These are phyloP conservation scores for Aspergillus sclerotioniger DNA, from an alignment of 495 filamentous ascomycete genomes.

Conservation along the genomic window DNA sequence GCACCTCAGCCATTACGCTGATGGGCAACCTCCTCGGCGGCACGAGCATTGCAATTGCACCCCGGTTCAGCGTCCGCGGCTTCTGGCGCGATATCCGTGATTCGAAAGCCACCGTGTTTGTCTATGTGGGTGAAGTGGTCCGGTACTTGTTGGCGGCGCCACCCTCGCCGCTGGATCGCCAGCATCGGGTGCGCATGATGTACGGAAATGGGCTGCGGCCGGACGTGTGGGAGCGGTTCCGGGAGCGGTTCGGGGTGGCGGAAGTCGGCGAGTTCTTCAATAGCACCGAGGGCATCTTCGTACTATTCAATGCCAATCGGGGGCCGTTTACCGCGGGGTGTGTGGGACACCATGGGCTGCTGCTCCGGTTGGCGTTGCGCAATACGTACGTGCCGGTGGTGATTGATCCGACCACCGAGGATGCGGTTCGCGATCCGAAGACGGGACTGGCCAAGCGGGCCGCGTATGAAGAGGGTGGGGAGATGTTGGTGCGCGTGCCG, in stretches of 20 bases:
- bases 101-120: constrained; percentile 64
- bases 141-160: constrained; percentile 72
- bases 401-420: constrained; percentile 64
- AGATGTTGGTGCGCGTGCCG: constrained; percentile 69
- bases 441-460: constrained; percentile 65
- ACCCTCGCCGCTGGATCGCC: constrained; percentile 58
- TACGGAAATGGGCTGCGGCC: constrained; percentile 77
- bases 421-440: constrained; percentile 59
- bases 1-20: constrained; percentile 60
- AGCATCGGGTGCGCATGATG: constrained; percentile 65
- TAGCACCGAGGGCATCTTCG: constrained; percentile 62
- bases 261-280: constrained; percentile 66
- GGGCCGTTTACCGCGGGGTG: constrained; percentile 60
- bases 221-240: constrained; percentile 72
- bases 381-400: constrained; percentile 63
- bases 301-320: constrained; percentile 53
- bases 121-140: constrained; percentile 82
- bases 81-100: constrained; percentile 78
- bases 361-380: constrained; percentile 49
- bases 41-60: constrained; percentile 63
- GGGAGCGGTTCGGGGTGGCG: constrained; percentile 59
- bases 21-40: constrained; percentile 56
- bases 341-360: constrained; percentile 70
- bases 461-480: constrained; percentile 66
- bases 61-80: constrained; percentile 63